Evolutionary conservation across 2,329 filamentous ascomycete genomes (phyloP).

Genomic region (Blastomyces emzantsi): DNA sequence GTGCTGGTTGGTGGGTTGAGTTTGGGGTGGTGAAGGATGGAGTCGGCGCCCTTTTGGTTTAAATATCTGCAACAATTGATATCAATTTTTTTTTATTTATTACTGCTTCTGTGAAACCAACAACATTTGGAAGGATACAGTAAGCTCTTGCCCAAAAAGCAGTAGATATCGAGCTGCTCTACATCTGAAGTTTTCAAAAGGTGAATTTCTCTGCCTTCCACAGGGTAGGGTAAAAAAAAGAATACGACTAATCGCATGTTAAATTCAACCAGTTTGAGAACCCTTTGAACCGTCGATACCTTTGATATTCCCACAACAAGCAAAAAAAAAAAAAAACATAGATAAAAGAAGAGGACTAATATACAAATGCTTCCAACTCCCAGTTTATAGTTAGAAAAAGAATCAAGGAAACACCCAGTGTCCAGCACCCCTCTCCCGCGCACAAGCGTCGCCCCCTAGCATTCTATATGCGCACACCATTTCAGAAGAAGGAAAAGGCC

Average conservation of each 20-base stretch:
- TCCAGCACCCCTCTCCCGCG: not conserved
- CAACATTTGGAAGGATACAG: not conserved
- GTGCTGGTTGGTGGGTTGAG: not conserved
- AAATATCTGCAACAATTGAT: not conserved
- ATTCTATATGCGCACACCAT: not conserved
- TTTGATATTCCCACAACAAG: not conserved
- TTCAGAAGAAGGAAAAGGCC: not conserved
- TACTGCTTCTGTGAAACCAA: not conserved
- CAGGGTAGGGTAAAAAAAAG: not conserved
- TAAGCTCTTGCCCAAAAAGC: not conserved
- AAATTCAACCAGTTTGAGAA: not conserved
- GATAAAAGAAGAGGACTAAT: constrained; percentile 2
- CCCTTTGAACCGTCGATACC: not conserved
- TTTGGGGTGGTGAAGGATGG: not conserved
- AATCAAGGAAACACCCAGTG: constrained; percentile 2
- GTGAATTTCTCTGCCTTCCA: not conserved
- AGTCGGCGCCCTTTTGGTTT: not conserved
- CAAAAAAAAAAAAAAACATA: not conserved
- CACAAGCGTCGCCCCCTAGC: not conserved
- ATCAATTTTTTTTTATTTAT: not conserved
- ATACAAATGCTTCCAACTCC: constrained; percentile 9
- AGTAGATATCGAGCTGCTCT: not conserved
- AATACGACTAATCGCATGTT: not conserved
- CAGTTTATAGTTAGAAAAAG: constrained; percentile 3
- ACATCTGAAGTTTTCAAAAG: not conserved